Percentiles rank a stretch among this genome's conserved stretches.
Evolutionary conservation across 2,329 filamentous ascomycete genomes (phyloP).

Genomic region (Ophiostoma perfectum): DNA sequence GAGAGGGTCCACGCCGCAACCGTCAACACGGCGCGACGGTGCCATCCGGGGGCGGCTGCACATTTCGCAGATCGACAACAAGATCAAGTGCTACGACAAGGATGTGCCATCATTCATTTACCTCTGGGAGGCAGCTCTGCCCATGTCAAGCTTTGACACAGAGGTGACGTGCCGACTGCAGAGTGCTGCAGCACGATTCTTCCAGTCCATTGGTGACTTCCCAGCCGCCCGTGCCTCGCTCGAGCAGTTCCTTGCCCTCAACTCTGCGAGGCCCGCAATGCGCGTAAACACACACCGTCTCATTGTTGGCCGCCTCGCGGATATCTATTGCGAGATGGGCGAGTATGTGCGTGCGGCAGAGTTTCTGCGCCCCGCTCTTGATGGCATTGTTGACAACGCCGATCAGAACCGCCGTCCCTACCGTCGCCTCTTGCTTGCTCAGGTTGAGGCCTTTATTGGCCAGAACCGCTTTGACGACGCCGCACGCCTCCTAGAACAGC

Average conservation of each 20-base stretch:
- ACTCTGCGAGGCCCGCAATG: conserved; percentile 27
- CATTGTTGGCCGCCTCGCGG: conserved; percentile 30
- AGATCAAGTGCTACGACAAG: conserved; percentile 33
- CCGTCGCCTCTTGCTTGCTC: conserved; percentile 29
- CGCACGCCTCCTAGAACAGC: conserved; percentile 18
- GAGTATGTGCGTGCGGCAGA: conserved; percentile 28
- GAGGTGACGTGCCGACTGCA: conserved; percentile 35
- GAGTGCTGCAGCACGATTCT: conserved; percentile 33
- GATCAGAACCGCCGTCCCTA: conserved; percentile 28
- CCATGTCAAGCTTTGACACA: conserved; percentile 32
- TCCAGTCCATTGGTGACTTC: conserved; percentile 35
- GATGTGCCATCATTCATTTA: conserved; percentile 33
- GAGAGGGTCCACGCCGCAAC: background rate
- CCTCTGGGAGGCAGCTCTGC: conserved; percentile 31
- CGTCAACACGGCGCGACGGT: conserved; percentile 15
- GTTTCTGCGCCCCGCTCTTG: conserved; percentile 29
- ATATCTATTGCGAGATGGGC: conserved; percentile 32
- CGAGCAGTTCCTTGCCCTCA: conserved; percentile 32
- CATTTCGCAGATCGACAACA: conserved; percentile 35
- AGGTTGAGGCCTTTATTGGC: conserved; percentile 29
- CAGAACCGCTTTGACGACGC: conserved; percentile 25
- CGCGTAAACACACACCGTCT: conserved; percentile 30
- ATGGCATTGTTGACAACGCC: conserved; percentile 15
- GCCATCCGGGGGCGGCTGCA: conserved; percentile 33
- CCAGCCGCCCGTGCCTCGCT: conserved; percentile 30